A percentile compares a stretch with the other conserved stretches of the same genome.
phyloP scores from a whole-genome alignment of 2,329 filamentous ascomycete species.

The Orbilia oligospora region DNA sequence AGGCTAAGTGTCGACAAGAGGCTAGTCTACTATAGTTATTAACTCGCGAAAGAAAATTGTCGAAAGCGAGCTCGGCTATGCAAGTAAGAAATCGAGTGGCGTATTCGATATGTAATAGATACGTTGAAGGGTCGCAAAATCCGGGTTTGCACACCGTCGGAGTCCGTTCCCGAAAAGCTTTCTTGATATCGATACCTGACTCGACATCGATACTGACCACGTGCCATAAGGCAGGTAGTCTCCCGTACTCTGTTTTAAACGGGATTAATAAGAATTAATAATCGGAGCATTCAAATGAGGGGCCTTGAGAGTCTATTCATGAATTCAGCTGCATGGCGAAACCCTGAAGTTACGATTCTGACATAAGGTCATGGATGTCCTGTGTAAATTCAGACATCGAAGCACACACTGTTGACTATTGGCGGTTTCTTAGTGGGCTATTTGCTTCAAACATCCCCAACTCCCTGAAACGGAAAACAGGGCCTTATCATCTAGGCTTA shows the following conservation, averaged over 20 bases:
- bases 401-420: too few species aligned
- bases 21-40: neutral
- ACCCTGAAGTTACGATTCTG: neutral
- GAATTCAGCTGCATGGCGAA: too few species aligned
- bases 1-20: constrained; percentile 14
- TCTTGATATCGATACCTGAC: neutral
- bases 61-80: constrained; percentile 29
- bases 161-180: constrained; percentile 36
- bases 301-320: too few species aligned
- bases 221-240: neutral
- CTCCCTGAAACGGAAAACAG: neutral
- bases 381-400: neutral
- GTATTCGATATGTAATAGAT: constrained; percentile 1
- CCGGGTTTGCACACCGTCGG: constrained; percentile 46
- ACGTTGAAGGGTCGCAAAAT: neutral
- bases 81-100: constrained; percentile 13
- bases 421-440: too few species aligned
- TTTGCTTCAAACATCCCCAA: neutral
- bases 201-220: constrained; percentile 4
- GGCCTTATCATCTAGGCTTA: too few species aligned
- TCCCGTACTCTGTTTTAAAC: neutral
- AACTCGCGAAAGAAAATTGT: constrained; percentile 22
- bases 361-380: neutral
- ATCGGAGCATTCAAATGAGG: neutral
- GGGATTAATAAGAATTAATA: constrained; percentile 32